phyloP scores from a whole-genome alignment of 768 basidiomycete genomes.

The Hericium alpestre region DNA sequence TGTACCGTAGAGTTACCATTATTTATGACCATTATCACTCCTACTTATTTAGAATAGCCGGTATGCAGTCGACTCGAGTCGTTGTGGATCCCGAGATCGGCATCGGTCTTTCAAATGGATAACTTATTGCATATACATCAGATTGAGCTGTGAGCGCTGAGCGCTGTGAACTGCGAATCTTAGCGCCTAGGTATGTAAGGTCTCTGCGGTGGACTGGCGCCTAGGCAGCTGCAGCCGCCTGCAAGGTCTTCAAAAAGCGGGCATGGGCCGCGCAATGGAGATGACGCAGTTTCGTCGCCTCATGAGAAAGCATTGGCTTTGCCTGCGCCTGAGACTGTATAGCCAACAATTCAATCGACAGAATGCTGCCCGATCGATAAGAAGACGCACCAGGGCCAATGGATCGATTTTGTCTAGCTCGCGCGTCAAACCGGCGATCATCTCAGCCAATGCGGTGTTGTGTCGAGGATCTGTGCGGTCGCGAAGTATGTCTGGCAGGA shows the following conservation, averaged over 20 bases:
- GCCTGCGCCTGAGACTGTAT: conserved; percentile 8
- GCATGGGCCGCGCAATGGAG: conserved; percentile 5
- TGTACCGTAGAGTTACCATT: too few relatives aligned
- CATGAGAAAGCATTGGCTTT: conserved; percentile 2
- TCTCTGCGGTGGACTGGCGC: too few relatives aligned
- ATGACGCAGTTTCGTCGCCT: conserved; percentile 11
- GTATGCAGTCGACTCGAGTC: too few relatives aligned
- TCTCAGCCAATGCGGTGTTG: conserved; percentile 59
- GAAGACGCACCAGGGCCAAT: conserved; percentile 43
- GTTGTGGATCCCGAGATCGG: too few relatives aligned
- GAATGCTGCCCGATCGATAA: background rate
- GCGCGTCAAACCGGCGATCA: conserved; percentile 53
- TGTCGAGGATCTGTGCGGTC: conserved; percentile 52
- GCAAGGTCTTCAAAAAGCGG: conserved; percentile 10
- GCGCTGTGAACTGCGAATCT: too few relatives aligned
- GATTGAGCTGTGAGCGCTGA: too few relatives aligned
- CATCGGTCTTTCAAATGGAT: too few relatives aligned
- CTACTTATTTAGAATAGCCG: too few relatives aligned
- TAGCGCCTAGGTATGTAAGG: too few relatives aligned
- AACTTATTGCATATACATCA: too few relatives aligned
- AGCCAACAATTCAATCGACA: background rate
- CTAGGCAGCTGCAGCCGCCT: background rate
- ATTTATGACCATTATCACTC: too few relatives aligned
- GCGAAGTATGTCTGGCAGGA: conserved; percentile 58
- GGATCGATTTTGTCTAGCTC: conserved; percentile 53